Evolutionary conservation across 2,329 filamentous ascomycete species (phyloP), one percentile per base, ranked within the genome.

Genomic region (Monilinia laxa): DNA sequence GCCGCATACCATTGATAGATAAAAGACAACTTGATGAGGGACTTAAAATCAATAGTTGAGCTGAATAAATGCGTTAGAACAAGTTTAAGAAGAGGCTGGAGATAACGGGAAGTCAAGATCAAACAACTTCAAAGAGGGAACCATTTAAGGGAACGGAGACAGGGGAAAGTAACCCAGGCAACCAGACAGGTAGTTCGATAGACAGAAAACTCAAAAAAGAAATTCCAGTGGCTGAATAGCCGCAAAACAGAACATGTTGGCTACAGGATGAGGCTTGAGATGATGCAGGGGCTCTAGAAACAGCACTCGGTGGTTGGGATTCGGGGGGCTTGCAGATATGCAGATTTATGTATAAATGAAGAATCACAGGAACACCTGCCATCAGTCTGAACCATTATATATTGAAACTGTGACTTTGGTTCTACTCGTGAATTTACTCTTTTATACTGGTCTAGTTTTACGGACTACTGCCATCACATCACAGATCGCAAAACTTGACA

Each of bases 51-150:
- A 62, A 20, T 4, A 9, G 7, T 1, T 14, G 7, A 62, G n/a
- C 58, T 4, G 58, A 28, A 38, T n/a, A 20, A 14, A 60, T 60
- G 58, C 58, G 58, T 7, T 62, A n/a, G 45, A 23, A 14, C 14
- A 38, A 28, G 11, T 60, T 51, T 0, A 60, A 60, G 28, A 3
- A 1, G 4, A 49, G n/a, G 9, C 2, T 38, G 2, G 28, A n/a
- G 23, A 16, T 14, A 7, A 25, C 4, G 18, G 20, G 6, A 28
- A 25, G 23, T 2, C n/a, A 11, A 1, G n/a, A 10, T 11, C 54
- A 25, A 38, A 9, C 20, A 10, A 4, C 1, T 0, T 2, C 12
- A 12, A 7, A n/a, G 53, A n/a, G 12, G 28, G 31, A 35, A 28
- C 18, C 28, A 3, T 20, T 12, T 18, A 7, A 38, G 28, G 28